Evolutionary conservation across 176 grass and related monocot genomes (phyloP), one percentile per base, ranked within the genome.

Genomic region (Phyllostachys edulis): DNA sequence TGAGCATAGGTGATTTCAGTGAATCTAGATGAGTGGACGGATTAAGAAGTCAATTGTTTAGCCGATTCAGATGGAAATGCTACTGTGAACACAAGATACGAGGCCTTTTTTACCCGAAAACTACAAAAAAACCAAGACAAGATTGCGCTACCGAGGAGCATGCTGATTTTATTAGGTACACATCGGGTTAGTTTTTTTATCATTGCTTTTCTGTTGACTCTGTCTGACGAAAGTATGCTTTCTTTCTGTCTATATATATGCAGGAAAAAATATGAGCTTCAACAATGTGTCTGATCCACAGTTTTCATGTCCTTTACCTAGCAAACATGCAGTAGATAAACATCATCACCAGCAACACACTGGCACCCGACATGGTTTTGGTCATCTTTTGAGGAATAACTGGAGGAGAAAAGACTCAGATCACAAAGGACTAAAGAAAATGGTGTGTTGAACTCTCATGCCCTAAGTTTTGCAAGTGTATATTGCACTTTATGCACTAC

Each of bases 21-120:
- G 77, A 99, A 99, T 83, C 87, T 99, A 64, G 96, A 99, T 59
- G 96, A 99, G 55, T 99, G 96, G 96, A 90, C 93, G 12, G 88
- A 99, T 57, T 88, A 99, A 75, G 89, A 99, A 67, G 96, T 94
- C 65, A 87, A 96, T 49, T 90, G 67, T 81, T 86, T 99, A 80
- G 63, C 77, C 20, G 70, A 92, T 45, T 75, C 68, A 63, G 93
- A 93, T 56, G 96, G 93, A 68, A 98, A 98, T 89, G 78, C 89
- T 85, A 42, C 84, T 12, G 89, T 94, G 36, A 98, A 98, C 84
- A 79, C 69, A 77, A 93, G 69, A 90, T 98, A 92, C 26, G 96
- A 98, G 75, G 93, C 96, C 15, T 98, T 90, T n/a, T 72, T 80
- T 95, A 76, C 93, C 93, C 1, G 85, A 95, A 68, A 87, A 87